A percentile compares a stretch with the other conserved stretches of the same genome.
Conservation (phyloP, 1,139 yeast genomes). For the Yamadazyma oceani region DNA sequence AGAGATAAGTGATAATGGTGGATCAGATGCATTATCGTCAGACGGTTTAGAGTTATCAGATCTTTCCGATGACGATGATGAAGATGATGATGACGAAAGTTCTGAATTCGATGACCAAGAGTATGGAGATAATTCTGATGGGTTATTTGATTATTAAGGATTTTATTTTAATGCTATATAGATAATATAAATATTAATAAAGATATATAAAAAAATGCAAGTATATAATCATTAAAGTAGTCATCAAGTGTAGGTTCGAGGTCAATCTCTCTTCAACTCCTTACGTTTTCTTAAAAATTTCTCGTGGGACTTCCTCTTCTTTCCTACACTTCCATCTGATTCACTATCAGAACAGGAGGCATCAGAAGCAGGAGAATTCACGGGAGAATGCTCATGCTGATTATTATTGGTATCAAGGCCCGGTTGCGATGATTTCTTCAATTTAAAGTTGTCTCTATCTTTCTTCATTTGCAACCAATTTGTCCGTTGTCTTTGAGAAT, state of each 20-base stretch:
- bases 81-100: conserved; percentile 28
- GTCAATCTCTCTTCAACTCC: conserved; percentile 9
- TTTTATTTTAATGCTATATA: conserved; percentile 1
- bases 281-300: conserved; percentile 7
- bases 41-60: conserved; percentile 11
- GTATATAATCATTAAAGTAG: conserved; percentile 1
- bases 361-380: neutral
- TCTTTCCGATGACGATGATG: conserved; percentile 22
- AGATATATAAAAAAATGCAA: neutral
- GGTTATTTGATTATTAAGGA: conserved; percentile 41
- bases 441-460: conserved; percentile 10
- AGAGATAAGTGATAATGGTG: conserved; percentile 41
- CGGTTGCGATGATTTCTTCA: conserved; percentile 3
- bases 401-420: neutral
- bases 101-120: conserved; percentile 39
- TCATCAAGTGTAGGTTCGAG: too few relatives aligned
- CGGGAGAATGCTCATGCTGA: neutral
- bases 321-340: conserved; percentile 3
- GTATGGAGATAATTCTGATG: conserved; percentile 52
- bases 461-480: conserved; percentile 13
- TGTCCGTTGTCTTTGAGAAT: conserved; percentile 18
- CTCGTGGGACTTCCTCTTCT: conserved; percentile 6
- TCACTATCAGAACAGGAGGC: conserved; percentile 1
- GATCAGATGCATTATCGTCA: conserved; percentile 15
- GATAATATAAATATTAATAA: neutral